Percentiles rank a stretch among this genome's conserved stretches.
Conservation (phyloP, 1,139 yeast genomes). For the Casaregolazyma suthepensis region DNA sequence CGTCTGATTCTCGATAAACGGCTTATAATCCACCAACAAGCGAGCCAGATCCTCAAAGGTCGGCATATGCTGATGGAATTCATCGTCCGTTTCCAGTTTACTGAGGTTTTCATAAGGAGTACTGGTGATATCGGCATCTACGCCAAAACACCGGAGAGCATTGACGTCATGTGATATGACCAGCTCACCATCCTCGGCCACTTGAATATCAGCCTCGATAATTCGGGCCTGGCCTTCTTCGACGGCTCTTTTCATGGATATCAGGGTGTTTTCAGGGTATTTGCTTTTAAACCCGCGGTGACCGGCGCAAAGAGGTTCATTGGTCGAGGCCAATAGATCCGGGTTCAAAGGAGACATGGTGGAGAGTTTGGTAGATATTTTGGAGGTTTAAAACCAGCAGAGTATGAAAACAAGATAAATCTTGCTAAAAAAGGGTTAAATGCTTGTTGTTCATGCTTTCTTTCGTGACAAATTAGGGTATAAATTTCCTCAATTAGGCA, state of each 20-base stretch:
- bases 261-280: constrained; percentile 73
- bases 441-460: background rate
- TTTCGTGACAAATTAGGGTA: background rate
- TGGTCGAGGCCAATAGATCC: background rate
- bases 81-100: constrained; percentile 46
- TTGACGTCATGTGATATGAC: constrained; percentile 70
- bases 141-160: constrained; percentile 56
- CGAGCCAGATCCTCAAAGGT: constrained; percentile 53
- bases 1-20: constrained; percentile 24
- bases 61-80: constrained; percentile 53
- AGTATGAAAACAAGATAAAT: background rate
- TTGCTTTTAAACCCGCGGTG: constrained; percentile 29
- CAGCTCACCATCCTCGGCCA: constrained; percentile 63
- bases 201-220: constrained; percentile 81
- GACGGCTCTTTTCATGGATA: constrained; percentile 66
- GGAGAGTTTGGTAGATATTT: background rate
- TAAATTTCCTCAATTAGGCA: background rate
- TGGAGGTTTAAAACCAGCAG: background rate
- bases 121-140: constrained; percentile 32
- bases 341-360: background rate
- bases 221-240: constrained; percentile 57
- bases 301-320: constrained; percentile 23
- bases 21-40: constrained; percentile 47
- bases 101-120: constrained; percentile 41
- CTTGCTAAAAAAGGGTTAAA: background rate